Conservation (phyloP, 2,329 filamentous ascomycete species). For the Xylaria sp. region DNA sequence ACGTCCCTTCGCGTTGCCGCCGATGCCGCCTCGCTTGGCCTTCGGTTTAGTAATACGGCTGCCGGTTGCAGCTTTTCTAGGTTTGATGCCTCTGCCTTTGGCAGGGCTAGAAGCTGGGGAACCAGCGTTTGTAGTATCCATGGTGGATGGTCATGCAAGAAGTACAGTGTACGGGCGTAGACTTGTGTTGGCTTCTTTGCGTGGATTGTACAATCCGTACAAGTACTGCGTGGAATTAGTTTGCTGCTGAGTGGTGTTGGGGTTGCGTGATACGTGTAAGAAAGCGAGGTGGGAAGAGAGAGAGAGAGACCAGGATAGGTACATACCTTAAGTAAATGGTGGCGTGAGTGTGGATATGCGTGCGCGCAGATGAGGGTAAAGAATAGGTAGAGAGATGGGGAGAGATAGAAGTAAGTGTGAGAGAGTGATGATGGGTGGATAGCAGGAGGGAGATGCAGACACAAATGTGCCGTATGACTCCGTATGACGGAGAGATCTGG, state of each 20-base stretch:
- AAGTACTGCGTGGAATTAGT: background rate
- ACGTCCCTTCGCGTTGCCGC: conserved; percentile 35
- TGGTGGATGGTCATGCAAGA: conserved; percentile 26
- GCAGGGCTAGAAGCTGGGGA: conserved; percentile 32
- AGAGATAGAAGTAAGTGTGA: too few relatives aligned
- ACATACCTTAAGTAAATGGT: too few relatives aligned
- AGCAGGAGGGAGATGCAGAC: background rate
- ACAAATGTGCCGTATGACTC: background rate
- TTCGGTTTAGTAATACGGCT: conserved; percentile 26
- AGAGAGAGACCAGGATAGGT: background rate
- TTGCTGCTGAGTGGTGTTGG: too few relatives aligned
- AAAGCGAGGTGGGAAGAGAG: background rate
- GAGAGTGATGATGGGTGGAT: too few relatives aligned
- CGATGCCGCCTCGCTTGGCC: conserved; percentile 29
- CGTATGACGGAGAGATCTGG: background rate
- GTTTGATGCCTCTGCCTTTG: conserved; percentile 24
- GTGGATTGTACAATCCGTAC: background rate
- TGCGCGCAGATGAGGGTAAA: too few relatives aligned
- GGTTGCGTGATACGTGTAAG: background rate
- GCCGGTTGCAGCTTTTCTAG: conserved; percentile 20
- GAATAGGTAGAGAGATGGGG: too few relatives aligned
- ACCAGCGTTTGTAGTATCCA: conserved; percentile 28
- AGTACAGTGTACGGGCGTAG: background rate
- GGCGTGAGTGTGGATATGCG: too few relatives aligned
- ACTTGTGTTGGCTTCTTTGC: background rate